Evolutionary conservation across 768 basidiomycete species (phyloP).

Genomic region (Lentinula lateritia): DNA sequence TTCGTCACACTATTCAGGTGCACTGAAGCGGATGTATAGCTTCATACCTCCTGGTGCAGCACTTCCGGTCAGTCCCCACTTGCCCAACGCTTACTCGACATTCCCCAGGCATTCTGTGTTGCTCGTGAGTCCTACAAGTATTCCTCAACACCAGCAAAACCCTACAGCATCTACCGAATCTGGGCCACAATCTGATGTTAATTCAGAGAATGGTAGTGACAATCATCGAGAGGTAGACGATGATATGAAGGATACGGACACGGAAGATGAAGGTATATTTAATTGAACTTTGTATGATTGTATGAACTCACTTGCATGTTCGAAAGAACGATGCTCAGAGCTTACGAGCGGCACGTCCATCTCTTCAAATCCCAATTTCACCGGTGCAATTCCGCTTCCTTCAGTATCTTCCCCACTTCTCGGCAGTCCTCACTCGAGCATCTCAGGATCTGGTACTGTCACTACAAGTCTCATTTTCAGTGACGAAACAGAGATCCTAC

Average conservation of each 20-base stretch:
- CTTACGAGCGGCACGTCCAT: neutral
- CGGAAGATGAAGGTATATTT: neutral
- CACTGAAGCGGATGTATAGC: neutral
- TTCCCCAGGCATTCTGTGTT: slow-evolving; percentile 1
- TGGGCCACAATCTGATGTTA: neutral
- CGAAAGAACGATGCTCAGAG: neutral
- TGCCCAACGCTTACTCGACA: neutral
- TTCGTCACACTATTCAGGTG: neutral
- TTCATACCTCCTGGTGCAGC: slow-evolving; percentile 1
- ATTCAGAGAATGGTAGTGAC: neutral
- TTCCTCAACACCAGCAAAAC: neutral
- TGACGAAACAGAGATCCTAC: neutral
- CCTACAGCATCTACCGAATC: neutral
- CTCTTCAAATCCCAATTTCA: neutral
- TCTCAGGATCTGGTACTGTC: neutral
- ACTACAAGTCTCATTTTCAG: neutral
- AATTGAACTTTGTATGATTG: neutral
- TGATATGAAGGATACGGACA: neutral
- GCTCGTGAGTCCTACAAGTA: neutral
- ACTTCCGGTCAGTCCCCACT: neutral
- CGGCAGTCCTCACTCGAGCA: neutral
- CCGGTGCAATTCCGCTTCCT: neutral
- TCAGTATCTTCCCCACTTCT: neutral
- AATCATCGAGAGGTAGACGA: neutral
- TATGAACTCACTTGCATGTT: neutral